Evolutionary conservation across 495 filamentous ascomycete species (phyloP), one percentile per base, ranked within the genome.

Genomic region (Daldinia childiae): DNA sequence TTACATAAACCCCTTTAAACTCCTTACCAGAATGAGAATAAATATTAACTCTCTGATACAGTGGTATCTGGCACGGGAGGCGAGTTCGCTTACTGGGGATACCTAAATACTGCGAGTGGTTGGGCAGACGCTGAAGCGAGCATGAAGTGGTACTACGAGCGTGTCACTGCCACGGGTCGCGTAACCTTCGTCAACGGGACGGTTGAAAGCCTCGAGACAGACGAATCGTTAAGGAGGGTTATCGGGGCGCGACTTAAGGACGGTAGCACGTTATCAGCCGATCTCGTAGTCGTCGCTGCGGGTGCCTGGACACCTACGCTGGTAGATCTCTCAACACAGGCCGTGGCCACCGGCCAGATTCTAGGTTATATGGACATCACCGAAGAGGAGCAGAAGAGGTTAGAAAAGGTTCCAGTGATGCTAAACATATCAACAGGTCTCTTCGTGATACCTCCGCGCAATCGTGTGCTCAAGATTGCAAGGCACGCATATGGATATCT

Each of bases 261-360:
- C 58, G 87, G 88, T 4, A 71, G 71, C 32, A 79, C 74, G 8
- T 59, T 97, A 5, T 79, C 78, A 0, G 93, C 93, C 3, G 90
- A 92, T 56, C 83, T 98, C 4, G 88, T 90, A 15, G 80, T 98
- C 61, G 83, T 97, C 6, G 93, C 95, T 0, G 88, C 93, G 0
- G 95, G 95, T 6, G 92, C 95, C 1, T 98, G 94, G 94, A 91
- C 92, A 6, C 84, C 87, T 0, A 81, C 84, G 0, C 81, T 99
- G 7, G 80, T 99, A 50, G 91, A 97, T 79, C 79, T 98, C 1
- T 81, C 88, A n/a, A 92, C 92, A 2, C 85, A 91, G 21, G 89
- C 88, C 3, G 83, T 89, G 41, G 90, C 93, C 1, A 94, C 91
- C 0, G 95, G 92, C 1, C 95, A 99, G 75, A 86, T 90, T 0